Conservation (phyloP, 352 stramenopile species). For the Pythium sp. region DNA sequence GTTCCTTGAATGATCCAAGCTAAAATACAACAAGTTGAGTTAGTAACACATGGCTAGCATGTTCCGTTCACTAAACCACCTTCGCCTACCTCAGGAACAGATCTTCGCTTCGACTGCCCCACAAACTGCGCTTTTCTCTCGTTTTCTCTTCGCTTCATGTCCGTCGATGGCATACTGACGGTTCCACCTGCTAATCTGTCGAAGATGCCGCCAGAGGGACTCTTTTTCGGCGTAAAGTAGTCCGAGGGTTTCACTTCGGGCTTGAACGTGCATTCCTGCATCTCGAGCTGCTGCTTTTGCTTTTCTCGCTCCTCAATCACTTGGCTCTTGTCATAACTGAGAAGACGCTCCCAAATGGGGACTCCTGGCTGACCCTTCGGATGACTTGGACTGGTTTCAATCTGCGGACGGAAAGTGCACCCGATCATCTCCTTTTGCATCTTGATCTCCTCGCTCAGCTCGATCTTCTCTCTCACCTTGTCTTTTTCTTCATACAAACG, state of each 20-base stretch:
- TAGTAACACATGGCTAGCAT: not conserved
- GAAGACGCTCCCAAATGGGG: conserved; percentile 71
- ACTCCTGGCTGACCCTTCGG: conserved; percentile 34
- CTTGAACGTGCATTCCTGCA: conserved; percentile 82
- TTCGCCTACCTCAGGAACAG: conserved; percentile 29
- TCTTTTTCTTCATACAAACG: conserved; percentile 80
- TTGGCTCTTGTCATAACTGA: conserved; percentile 79
- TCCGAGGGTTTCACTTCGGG: conserved; percentile 65
- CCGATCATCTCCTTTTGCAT: conserved; percentile 75
- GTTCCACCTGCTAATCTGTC: conserved; percentile 35
- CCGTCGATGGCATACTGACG: conserved; percentile 24
- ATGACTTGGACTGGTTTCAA: conserved; percentile 33
- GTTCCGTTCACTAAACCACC: not conserved
- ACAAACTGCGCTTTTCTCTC: conserved; percentile 18
- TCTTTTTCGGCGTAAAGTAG: conserved; percentile 34
- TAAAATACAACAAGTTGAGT: conserved; percentile 1
- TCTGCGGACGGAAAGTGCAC: conserved; percentile 76
- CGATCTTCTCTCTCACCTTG: conserved; percentile 76
- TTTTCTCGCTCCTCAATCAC: conserved; percentile 77
- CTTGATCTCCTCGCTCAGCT: conserved; percentile 61
- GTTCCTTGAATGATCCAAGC: conserved; percentile 13
- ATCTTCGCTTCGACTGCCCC: conserved; percentile 21
- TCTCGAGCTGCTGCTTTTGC: conserved; percentile 63
- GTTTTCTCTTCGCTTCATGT: conserved; percentile 30
- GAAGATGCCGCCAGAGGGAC: conserved; percentile 38